phyloP scores from a whole-genome alignment of 2,329 filamentous ascomycete genomes.

The Knoxdaviesia capensis region DNA sequence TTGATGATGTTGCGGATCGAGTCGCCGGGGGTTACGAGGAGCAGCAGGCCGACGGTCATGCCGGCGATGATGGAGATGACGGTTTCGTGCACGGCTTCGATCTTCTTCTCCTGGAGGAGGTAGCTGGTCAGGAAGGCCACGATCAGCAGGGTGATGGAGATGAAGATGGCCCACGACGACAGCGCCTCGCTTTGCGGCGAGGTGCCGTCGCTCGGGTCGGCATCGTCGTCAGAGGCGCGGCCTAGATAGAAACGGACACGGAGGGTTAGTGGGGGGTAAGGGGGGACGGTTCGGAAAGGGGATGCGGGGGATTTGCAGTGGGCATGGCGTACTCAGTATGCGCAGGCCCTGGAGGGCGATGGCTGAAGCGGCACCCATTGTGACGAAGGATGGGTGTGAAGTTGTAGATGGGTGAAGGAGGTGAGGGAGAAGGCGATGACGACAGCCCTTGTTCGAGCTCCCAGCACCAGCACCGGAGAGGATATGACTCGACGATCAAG shows the following conservation, averaged over 20 bases:
- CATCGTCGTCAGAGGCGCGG: conserved; percentile 6
- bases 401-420: too few species aligned
- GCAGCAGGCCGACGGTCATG: conserved; percentile 83
- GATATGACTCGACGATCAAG: too few species aligned
- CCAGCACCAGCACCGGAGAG: too few species aligned
- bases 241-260: not conserved
- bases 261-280: conserved; percentile 3
- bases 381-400: too few species aligned
- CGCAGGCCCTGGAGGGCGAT: too few species aligned
- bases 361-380: too few species aligned
- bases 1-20: conserved; percentile 80
- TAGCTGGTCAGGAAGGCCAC: conserved; percentile 93
- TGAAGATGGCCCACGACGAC: conserved; percentile 93
- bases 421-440: too few species aligned
- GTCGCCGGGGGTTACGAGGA: conserved; percentile 62
- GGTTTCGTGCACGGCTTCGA: conserved; percentile 94
- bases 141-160: conserved; percentile 85
- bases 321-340: too few species aligned
- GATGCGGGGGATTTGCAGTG: too few species aligned
- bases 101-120: conserved; percentile 86
- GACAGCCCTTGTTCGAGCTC: too few species aligned
- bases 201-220: conserved; percentile 34
- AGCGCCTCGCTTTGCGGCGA: conserved; percentile 84
- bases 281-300: conserved; percentile 10
- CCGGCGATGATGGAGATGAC: conserved; percentile 96